Percentiles rank a stretch among this genome's conserved stretches.
phyloP scores from a whole-genome alignment of 2,329 filamentous ascomycete genomes.

The Xylariaceae sp. region DNA sequence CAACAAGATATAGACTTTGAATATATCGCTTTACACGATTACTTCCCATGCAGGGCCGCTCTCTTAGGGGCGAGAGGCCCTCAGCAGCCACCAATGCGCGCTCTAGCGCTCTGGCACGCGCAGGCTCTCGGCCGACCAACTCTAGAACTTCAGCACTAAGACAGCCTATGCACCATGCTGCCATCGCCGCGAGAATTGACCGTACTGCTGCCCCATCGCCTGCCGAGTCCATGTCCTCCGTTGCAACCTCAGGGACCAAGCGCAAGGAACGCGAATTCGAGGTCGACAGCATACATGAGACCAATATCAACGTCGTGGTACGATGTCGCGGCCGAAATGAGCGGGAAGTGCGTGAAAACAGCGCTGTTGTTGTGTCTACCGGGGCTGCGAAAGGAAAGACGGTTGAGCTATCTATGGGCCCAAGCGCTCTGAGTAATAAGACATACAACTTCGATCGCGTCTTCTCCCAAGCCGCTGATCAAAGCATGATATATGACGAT shows the following conservation, averaged over 20 bases:
- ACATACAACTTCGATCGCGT: slow-evolving; percentile 97
- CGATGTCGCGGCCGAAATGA: slow-evolving; percentile 92
- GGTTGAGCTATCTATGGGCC: slow-evolving; percentile 89
- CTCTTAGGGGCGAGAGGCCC: slow-evolving; percentile 41
- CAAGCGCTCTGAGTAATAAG: slow-evolving; percentile 92
- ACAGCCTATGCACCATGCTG: slow-evolving; percentile 34
- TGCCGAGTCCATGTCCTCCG: slow-evolving; percentile 69
- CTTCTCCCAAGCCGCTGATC: slow-evolving; percentile 92
- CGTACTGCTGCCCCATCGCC: slow-evolving; percentile 67
- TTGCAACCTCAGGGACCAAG: slow-evolving; percentile 68
- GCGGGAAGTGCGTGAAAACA: slow-evolving; percentile 92
- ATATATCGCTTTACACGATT: not conserved
- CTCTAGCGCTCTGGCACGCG: slow-evolving; percentile 29
- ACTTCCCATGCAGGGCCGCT: slow-evolving; percentile 40
- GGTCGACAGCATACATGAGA: slow-evolving; percentile 74
- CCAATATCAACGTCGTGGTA: slow-evolving; percentile 97
- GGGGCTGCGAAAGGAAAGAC: slow-evolving; percentile 86
- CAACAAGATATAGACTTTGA: not conserved
- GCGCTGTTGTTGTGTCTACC: slow-evolving; percentile 86
- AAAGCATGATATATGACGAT: slow-evolving; percentile 93
- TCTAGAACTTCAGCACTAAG: slow-evolving; percentile 36
- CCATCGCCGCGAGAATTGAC: slow-evolving; percentile 40
- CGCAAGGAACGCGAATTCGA: slow-evolving; percentile 89
- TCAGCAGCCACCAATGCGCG: slow-evolving; percentile 34
- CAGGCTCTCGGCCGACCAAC: slow-evolving; percentile 31